Percentiles rank a stretch among this genome's conserved stretches.
Conservation (phyloP, 192 early-diverging fungal species). For the Backusella tarrabulga region DNA sequence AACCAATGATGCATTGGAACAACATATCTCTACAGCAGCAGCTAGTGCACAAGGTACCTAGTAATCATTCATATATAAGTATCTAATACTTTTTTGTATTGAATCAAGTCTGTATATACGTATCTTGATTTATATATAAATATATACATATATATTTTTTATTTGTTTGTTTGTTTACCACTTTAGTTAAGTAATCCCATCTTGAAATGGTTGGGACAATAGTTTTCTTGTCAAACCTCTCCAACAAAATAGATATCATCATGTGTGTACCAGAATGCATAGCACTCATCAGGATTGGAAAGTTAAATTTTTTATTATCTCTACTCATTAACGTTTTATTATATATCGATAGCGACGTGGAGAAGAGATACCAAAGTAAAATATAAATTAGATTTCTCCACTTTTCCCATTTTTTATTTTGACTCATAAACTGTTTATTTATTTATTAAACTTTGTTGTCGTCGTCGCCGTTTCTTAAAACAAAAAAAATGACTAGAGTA, state of each 20-base stretch:
- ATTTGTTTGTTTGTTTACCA: constrained; percentile 16
- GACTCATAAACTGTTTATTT: not conserved
- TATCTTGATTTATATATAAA: not conserved
- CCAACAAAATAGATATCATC: constrained; percentile 53
- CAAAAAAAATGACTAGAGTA: not conserved
- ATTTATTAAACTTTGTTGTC: not conserved
- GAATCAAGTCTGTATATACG: not conserved
- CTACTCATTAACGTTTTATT: constrained; percentile 83
- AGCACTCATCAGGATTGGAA: constrained; percentile 76
- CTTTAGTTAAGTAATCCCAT: constrained; percentile 29
- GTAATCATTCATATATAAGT: not conserved
- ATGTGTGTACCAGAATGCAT: constrained; percentile 72
- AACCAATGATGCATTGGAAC: constrained; percentile 77
- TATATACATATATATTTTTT: not conserved
- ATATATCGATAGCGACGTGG: constrained; percentile 72
- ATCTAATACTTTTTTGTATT: not conserved
- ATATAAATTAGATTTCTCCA: constrained; percentile 45
- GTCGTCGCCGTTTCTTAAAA: not conserved
- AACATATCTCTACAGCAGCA: constrained; percentile 81
- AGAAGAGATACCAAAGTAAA: constrained; percentile 71
- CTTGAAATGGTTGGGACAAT: constrained; percentile 6
- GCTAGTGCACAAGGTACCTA: constrained; percentile 57
- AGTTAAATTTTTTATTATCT: constrained; percentile 67
- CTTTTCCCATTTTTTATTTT: constrained; percentile 3
- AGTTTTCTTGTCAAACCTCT: constrained; percentile 42